Base-by-base conservation (phyloP, 139 green algal genomes). In the Tetradesmus lagerheimii region DNA sequence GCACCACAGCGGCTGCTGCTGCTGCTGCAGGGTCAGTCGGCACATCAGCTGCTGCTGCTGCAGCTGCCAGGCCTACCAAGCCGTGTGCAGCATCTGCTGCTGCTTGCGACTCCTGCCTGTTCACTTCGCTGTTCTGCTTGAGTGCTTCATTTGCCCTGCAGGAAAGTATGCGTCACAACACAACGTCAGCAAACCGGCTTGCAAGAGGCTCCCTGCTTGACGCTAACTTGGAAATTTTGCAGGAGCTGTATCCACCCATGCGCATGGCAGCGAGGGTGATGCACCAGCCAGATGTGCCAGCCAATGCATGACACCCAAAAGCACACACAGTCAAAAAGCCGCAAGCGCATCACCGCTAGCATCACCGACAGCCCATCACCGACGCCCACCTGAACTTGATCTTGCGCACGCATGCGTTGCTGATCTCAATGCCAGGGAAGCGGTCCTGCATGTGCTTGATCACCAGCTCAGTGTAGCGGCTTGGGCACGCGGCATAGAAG, bases 401-500 rank as follows among this genome's bases (percentile, higher is more conserved):
- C 85, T 89, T 89, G 71, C 85, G 71, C 85, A 89, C 85, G 31
- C 85, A 89, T 27, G 85, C 85, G 43, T 80, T 83, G 74, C 43
- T 85, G 71, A 89, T 71, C 85, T 89, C 85, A 16, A 89, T 80
- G 85, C 74, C 71, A 23, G 85, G 85, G n/a, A 76, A 89, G 27
- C 35, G 41, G 4, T 20, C 77, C 85, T 83, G 71, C 85, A 89
- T 89, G 53, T 89, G 53, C 39, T 74, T 71, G 20, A 89, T 89
- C 11, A 89, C 85, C 71, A 89, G 85, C 71, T 89, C 85, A 64
- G 85, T 89, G 85, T 89, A 89, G n/a, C 85, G 64, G 85, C 85
- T 89, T 45, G 85, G 85, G 45, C 64, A 83, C 14, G 41, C 39
- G 4, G 71, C 74, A 66, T 84, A 89, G 71, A 82, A 67, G 31